Base-by-base conservation (phyloP, 345 rosid species). In the Ceriops decandra region DNA sequence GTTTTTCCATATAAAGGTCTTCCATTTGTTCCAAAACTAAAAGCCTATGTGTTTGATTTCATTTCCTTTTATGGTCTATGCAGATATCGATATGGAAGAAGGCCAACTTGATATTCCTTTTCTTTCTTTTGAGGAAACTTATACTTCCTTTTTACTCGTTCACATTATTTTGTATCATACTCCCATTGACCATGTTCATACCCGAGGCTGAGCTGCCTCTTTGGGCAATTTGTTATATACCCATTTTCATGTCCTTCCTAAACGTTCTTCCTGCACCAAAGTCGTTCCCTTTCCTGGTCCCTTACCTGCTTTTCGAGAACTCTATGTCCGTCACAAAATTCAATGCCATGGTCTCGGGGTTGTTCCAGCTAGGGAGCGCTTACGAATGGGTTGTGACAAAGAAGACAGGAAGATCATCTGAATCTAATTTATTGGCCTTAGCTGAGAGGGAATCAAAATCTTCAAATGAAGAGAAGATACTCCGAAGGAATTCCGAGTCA, bases 241-340 rank as follows among this genome's bases (percentile, higher is more conserved):
- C 98, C 0, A 82, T 90, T 33, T 80, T 82, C 86, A 86, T 90
- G 91, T 92, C 98, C 1, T 58, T 92, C 32, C 79, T 92, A 58
- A 92, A 90, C 80, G 88, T 92, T 26, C 91, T 92, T 8, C 98
- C 98, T 0, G 72, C 86, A 4, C 95, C 90, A n/a, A 86, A 90
- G 76, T 86, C 93, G 20, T 80, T 90, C 81, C 98, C 98, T n/a
- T 92, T 92, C 90, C 67, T 92, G 58, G 83, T 92, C 59, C 95
- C 96, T 7, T 92, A 92, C 74, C 88, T 92, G 5, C 90, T 91
- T 38, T 91, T 91, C 2, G 97, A 91, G 72, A 91, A 91, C 89
- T 89, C 95, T 20, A 89, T 92, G 98, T 92, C 98, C 0, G 95
- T 90, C 21, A 92, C 96, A 59, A 92, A 92, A 72, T 92, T 92